A percentile compares a stretch with the other conserved stretches of the same genome.
phyloP scores from a whole-genome alignment of 2,329 filamentous ascomycete genomes.

The Penicillium decumbens region DNA sequence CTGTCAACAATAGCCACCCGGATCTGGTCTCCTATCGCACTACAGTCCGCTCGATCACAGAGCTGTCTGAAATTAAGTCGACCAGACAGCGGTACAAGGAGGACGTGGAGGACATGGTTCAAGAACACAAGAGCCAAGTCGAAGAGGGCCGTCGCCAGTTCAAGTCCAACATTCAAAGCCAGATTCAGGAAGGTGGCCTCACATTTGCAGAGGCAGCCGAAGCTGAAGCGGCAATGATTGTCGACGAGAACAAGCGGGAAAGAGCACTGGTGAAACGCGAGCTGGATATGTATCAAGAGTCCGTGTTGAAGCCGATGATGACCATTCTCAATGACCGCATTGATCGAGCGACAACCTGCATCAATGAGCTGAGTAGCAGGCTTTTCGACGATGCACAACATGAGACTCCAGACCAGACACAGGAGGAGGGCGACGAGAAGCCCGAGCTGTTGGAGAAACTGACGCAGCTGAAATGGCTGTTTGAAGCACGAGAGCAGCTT shows the following conservation, averaged over 20 bases:
- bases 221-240: slow-evolving; percentile 70
- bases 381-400: slow-evolving; percentile 68
- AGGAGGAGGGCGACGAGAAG: slow-evolving; percentile 92
- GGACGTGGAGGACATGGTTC: slow-evolving; percentile 52
- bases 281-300: slow-evolving; percentile 78
- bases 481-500: slow-evolving; percentile 83
- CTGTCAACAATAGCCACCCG: slow-evolving; percentile 92
- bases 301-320: slow-evolving; percentile 79
- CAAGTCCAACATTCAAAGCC: slow-evolving; percentile 68
- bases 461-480: slow-evolving; percentile 93
- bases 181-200: slow-evolving; percentile 73
- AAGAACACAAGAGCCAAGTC: slow-evolving; percentile 50
- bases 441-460: slow-evolving; percentile 92
- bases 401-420: slow-evolving; percentile 71
- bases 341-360: slow-evolving; percentile 66
- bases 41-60: slow-evolving; percentile 67
- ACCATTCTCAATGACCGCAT: slow-evolving; percentile 74
- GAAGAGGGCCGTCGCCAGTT: slow-evolving; percentile 62
- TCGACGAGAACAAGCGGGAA: slow-evolving; percentile 63
- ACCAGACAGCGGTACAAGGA: slow-evolving; percentile 54
- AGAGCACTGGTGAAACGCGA: slow-evolving; percentile 72
- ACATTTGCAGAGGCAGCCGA: slow-evolving; percentile 76
- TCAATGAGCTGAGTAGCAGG: slow-evolving; percentile 65
- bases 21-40: slow-evolving; percentile 74
- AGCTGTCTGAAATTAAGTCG: slow-evolving; percentile 65